A percentile compares a stretch with the other conserved stretches of the same genome.
These are phyloP conservation scores for Westerdykella ornata DNA, from an alignment of 2,329 filamentous ascomycete species.

Conservation along the genomic window DNA sequence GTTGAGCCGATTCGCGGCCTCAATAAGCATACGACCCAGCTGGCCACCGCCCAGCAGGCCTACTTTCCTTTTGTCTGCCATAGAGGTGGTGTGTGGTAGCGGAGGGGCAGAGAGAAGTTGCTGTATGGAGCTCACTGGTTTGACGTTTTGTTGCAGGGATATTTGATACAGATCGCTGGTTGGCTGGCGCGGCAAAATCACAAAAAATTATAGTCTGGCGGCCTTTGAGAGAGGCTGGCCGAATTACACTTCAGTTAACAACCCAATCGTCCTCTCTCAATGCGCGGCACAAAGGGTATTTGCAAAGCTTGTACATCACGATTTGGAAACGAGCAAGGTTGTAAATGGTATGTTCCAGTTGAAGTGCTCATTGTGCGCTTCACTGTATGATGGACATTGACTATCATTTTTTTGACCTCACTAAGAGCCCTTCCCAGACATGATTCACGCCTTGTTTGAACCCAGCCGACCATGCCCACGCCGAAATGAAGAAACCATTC, in stretches of 20 bases:
- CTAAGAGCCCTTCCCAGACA: slow-evolving; percentile 30
- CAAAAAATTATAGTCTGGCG: slow-evolving; percentile 11
- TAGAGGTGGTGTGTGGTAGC: slow-evolving; percentile 9
- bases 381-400: slow-evolving; percentile 32
- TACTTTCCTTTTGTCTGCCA: slow-evolving; percentile 31
- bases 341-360: slow-evolving; percentile 11
- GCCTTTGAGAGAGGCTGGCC: neutral
- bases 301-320: neutral
- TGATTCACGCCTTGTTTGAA: slow-evolving; percentile 33
- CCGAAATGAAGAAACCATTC: slow-evolving; percentile 34
- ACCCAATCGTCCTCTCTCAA: neutral
- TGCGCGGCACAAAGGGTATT: neutral
- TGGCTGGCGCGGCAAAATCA: slow-evolving; percentile 14
- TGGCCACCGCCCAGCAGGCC: slow-evolving; percentile 43
- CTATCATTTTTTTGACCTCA: slow-evolving; percentile 36
- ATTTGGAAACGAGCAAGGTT: neutral
- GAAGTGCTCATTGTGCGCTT: slow-evolving; percentile 29
- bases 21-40: slow-evolving; percentile 87
- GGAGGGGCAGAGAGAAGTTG: neutral
- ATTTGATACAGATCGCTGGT: neutral
- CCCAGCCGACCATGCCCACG: slow-evolving; percentile 33
- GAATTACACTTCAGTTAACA: neutral
- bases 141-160: neutral
- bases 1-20: slow-evolving; percentile 74
- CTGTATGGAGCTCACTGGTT: neutral